Conservation (phyloP, 495 filamentous ascomycete species). For the Neurospora tetrasperma region DNA sequence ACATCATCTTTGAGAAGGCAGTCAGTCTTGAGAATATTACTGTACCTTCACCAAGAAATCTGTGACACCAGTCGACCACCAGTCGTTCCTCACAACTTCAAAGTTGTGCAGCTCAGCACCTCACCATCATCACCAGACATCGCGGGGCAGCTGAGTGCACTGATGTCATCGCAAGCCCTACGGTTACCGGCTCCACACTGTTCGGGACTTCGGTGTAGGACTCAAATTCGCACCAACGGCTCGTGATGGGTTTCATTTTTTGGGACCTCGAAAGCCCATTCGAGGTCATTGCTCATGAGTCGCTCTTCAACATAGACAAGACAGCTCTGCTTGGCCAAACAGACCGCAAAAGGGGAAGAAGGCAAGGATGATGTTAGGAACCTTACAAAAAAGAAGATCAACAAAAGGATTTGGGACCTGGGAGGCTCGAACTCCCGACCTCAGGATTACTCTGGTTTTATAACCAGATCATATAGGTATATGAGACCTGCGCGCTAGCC, state of each 20-base stretch:
- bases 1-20: not conserved
- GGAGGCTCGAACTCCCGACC: constrained; percentile 17
- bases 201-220: not conserved
- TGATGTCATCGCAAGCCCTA: not conserved
- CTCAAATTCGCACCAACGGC: not conserved
- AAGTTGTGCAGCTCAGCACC: not conserved
- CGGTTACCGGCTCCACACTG: not conserved
- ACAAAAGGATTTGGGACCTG: constrained; percentile 5
- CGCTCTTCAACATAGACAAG: not conserved
- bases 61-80: not conserved
- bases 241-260: not conserved
- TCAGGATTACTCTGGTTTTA: constrained; percentile 11
- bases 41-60: not conserved
- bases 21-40: not conserved
- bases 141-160: not conserved
- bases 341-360: not conserved
- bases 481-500: constrained; percentile 15
- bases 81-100: not conserved
- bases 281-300: not conserved
- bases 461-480: constrained; percentile 10
- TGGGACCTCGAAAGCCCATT: too few relatives aligned
- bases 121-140: not conserved
- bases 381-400: not conserved
- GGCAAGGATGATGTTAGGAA: too few relatives aligned
- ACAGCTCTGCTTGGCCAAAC: not conserved